Conservation (phyloP, 495 filamentous ascomycete genomes). For the Articulospora tetracladia region DNA sequence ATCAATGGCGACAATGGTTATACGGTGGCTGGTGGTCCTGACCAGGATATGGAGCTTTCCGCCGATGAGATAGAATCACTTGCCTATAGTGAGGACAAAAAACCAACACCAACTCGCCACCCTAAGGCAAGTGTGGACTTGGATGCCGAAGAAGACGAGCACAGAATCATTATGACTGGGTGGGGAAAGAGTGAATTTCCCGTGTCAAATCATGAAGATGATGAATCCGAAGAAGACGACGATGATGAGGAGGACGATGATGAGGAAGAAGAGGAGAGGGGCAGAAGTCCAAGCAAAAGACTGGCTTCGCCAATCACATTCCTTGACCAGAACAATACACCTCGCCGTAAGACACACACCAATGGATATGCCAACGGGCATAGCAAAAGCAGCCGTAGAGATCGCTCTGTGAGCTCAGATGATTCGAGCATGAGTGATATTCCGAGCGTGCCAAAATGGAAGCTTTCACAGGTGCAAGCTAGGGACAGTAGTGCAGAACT, state of each 20-base stretch:
- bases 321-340: background rate
- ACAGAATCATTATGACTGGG: background rate
- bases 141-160: background rate
- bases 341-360: too few species aligned
- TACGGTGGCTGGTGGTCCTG: background rate
- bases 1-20: background rate
- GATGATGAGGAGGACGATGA: conserved; percentile 4
- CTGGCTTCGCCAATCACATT: background rate
- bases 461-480: background rate
- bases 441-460: background rate
- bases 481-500: background rate
- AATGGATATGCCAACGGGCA: background rate
- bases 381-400: background rate
- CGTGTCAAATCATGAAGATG: background rate
- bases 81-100: background rate
- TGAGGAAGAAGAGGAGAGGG: background rate
- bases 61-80: background rate
- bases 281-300: background rate
- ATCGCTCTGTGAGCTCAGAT: background rate
- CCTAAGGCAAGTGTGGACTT: background rate
- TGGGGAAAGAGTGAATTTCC: background rate
- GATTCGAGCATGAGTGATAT: background rate
- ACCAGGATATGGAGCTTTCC: background rate
- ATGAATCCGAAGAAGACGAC: background rate
- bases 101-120: background rate